A percentile compares a stretch with the other conserved stretches of the same genome.
Evolutionary conservation across 371 early-diverging fungal genomes (phyloP).

Genomic region (Coemansia sp.): DNA sequence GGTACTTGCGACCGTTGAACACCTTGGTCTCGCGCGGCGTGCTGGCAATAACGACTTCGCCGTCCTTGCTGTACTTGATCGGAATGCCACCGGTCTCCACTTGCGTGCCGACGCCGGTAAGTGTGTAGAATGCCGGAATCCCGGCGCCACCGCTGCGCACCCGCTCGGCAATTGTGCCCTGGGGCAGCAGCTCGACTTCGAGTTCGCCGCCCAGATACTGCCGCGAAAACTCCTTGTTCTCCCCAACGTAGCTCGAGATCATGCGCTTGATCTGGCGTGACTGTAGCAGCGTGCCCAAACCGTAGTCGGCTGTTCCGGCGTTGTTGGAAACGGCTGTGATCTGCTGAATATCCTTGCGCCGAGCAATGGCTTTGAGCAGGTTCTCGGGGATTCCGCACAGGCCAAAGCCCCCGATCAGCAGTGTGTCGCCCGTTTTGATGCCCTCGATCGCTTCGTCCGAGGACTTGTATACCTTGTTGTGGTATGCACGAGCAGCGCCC

Average conservation of each 20-base stretch:
- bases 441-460: slow-evolving; percentile 57
- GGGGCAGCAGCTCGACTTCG: slow-evolving; percentile 71
- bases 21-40: slow-evolving; percentile 54
- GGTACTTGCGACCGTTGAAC: slow-evolving; percentile 60
- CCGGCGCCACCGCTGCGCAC: slow-evolving; percentile 71
- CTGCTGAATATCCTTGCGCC: slow-evolving; percentile 56
- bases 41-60: slow-evolving; percentile 50
- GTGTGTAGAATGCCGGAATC: slow-evolving; percentile 69
- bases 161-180: slow-evolving; percentile 67
- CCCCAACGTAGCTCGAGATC: slow-evolving; percentile 71
- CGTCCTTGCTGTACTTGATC: slow-evolving; percentile 59
- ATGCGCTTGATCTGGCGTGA: slow-evolving; percentile 70
- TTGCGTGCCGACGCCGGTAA: slow-evolving; percentile 68
- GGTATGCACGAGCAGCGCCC: slow-evolving; percentile 23
- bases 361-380: slow-evolving; percentile 59
- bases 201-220: slow-evolving; percentile 71
- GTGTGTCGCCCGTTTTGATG: slow-evolving; percentile 55
- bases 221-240: slow-evolving; percentile 71
- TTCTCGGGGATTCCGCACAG: slow-evolving; percentile 71
- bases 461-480: slow-evolving; percentile 41
- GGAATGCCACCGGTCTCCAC: slow-evolving; percentile 60
- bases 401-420: slow-evolving; percentile 73
- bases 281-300: slow-evolving; percentile 63
- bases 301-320: slow-evolving; percentile 52
- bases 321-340: slow-evolving; percentile 73